Evolutionary conservation across 129 eudicot species (phyloP).

Genomic region (Saussurea involucrata): DNA sequence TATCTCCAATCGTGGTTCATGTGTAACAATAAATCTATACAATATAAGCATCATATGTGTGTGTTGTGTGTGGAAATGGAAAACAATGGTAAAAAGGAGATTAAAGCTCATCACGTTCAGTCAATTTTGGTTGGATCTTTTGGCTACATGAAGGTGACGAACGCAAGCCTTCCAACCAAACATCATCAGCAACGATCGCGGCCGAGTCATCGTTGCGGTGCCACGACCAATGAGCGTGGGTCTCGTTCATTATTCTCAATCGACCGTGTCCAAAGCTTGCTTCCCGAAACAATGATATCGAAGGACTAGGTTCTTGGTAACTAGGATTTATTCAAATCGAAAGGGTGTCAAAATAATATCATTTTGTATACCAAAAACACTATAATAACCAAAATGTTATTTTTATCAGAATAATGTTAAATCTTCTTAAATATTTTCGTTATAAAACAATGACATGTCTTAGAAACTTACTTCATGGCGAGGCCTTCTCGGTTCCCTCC

Average conservation of each 20-base stretch:
- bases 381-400: neutral
- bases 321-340: slow-evolving; percentile 24
- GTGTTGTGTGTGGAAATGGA: neutral
- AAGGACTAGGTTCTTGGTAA: slow-evolving; percentile 50
- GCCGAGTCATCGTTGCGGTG: slow-evolving; percentile 62
- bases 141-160: slow-evolving; percentile 33
- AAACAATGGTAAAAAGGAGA: neutral
- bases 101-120: slow-evolving; percentile 52
- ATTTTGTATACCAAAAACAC: neutral
- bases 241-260: slow-evolving; percentile 49
- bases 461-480: slow-evolving; percentile 55
- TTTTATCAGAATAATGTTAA: neutral
- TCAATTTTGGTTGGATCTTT: neutral
- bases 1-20: neutral
- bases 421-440: neutral
- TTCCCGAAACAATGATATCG: slow-evolving; percentile 53
- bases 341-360: neutral
- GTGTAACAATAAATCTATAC: neutral
- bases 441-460: neutral
- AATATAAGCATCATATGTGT: neutral
- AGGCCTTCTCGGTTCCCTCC: slow-evolving; percentile 92
- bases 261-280: slow-evolving; percentile 94
- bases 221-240: slow-evolving; percentile 88
- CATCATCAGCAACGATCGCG: slow-evolving; percentile 38
- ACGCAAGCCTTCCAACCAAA: slow-evolving; percentile 58